Evolutionary conservation across 257 asterid genomes (phyloP).

Genomic region (Nicotiana knightiana): DNA sequence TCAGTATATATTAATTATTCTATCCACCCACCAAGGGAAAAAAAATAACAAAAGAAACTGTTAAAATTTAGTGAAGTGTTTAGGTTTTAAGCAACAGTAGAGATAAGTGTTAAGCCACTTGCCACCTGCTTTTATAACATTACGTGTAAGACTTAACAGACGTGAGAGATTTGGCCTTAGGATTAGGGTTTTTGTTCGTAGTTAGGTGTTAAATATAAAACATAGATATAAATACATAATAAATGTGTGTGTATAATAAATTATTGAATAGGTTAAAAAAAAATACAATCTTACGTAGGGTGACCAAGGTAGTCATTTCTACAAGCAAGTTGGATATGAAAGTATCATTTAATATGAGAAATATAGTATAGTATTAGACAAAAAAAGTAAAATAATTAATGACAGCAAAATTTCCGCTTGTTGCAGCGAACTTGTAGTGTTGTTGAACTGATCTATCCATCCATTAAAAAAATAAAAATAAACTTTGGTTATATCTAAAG

Average conservation of each 20-base stretch:
- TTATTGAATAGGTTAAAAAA: not conserved
- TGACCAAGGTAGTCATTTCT: not conserved
- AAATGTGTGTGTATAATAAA: not conserved
- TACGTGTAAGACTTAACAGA: constrained; percentile 25
- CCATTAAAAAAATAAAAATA: not conserved
- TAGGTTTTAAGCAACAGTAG: not conserved
- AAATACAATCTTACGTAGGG: not conserved
- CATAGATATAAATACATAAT: not conserved
- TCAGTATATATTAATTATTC: not conserved
- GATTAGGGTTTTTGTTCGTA: constrained; percentile 1
- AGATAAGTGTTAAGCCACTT: constrained; percentile 21
- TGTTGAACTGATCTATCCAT: constrained; percentile 52
- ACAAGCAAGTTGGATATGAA: not conserved
- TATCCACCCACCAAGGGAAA: not conserved
- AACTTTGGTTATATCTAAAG: not conserved
- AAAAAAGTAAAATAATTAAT: not conserved
- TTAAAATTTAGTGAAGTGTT: not conserved
- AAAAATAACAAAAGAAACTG: not conserved
- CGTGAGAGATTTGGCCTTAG: constrained; percentile 10
- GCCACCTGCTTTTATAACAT: constrained; percentile 26
- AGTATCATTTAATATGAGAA: not conserved
- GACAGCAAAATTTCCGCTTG: constrained; percentile 32
- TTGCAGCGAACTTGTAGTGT: constrained; percentile 43
- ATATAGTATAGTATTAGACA: not conserved
- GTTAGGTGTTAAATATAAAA: constrained; percentile 1